Base-by-base conservation (phyloP, 768 basidiomycete species). In the Russula vinacea region DNA sequence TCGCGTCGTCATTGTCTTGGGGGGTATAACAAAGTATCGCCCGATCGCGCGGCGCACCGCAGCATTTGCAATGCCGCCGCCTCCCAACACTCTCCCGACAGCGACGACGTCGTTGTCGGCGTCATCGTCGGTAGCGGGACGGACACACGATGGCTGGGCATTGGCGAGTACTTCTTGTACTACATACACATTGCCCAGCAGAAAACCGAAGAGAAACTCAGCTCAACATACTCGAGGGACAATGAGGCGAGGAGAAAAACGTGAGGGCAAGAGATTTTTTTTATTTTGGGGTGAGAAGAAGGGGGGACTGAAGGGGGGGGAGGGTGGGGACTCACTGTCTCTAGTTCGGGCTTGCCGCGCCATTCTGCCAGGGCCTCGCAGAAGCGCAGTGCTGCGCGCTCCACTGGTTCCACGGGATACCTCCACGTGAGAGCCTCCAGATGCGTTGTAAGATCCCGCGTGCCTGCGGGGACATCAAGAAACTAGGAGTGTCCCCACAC, bases 321-420 rank as follows among this genome's bases (percentile, higher is more conserved):
- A 44, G 16, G 16, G 19, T 35, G 47, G 47, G 52, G 24, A 68
- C 74, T 52, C 67, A 90, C 89, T 3, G 85, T 88, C 75, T 90
- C 88, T 9, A 94, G 80, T 69, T 93, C 92, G 42, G 91, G 91
- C 71, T 88, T 89, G 3, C 91, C 91, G 68, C 90, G 78, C 92
- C 91, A 94, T 58, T 82, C 83, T 1, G 88, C 84, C 50, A 93
- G 80, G 40, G 89, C 89, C 71, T 94, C 91, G 70, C 87, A 91
- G 70, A 90, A 94, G 56, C 89, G 78, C 6, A 91, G 79, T 0
- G 88, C 84, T 33, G 88, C 86, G 22, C 90, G 81, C 70, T 94
- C 91, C 17, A 92, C 83, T 24, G 89, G 87, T 69, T 93, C 90
- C 1, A 88, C 85, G 35, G 92, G 90, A 71, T 86, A 93, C 69